phyloP scores from a whole-genome alignment of 805 yeast species.

The Myxozyma vanderwaltii region DNA sequence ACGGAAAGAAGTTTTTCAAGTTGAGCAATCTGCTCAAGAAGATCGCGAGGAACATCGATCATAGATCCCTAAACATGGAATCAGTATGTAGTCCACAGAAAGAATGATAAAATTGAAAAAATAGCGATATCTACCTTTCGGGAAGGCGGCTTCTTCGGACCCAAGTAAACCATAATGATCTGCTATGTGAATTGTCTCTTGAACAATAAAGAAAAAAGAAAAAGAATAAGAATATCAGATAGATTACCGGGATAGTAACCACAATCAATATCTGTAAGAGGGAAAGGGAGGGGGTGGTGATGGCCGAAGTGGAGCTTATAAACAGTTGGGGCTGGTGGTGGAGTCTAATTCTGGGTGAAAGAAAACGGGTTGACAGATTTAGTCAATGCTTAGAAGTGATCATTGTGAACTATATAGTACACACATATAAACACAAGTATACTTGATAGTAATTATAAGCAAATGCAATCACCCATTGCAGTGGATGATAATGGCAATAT shows the following conservation, averaged over 20 bases:
- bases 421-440: too few relatives aligned
- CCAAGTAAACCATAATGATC: slow-evolving; percentile 71
- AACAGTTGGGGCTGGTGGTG: too few relatives aligned
- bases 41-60: slow-evolving; percentile 66
- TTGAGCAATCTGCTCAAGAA: slow-evolving; percentile 58
- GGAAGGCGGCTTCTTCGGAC: slow-evolving; percentile 79
- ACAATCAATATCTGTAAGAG: too few relatives aligned
- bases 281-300: too few relatives aligned
- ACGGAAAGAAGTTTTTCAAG: slow-evolving; percentile 67
- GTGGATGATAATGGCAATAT: too few relatives aligned
- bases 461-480: too few relatives aligned
- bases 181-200: background rate
- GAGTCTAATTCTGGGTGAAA: too few relatives aligned
- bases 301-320: too few relatives aligned
- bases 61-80: slow-evolving; percentile 50
- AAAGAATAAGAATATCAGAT: background rate
- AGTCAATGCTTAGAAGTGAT: too few relatives aligned
- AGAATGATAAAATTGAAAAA: background rate
- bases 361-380: too few relatives aligned
- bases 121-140: slow-evolving; percentile 55
- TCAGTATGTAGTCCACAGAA: background rate
- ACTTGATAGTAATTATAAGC: too few relatives aligned
- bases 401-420: too few relatives aligned
- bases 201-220: background rate
- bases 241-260: background rate